Evolutionary conservation across 2,329 filamentous ascomycete genomes (phyloP).

Genomic region (Zasmidium cellare): DNA sequence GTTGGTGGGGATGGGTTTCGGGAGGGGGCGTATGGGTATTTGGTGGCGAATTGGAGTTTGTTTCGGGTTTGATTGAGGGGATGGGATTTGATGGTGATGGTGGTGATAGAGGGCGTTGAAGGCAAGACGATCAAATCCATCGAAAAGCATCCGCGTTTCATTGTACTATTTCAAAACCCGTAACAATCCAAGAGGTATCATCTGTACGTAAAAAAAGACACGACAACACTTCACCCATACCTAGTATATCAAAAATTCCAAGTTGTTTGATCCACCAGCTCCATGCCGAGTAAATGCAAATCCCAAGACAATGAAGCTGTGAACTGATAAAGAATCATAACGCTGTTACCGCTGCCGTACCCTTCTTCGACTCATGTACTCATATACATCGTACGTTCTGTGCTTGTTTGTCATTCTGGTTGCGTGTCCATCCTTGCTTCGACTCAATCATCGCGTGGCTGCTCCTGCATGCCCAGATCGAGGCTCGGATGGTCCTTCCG

Average conservation of each 20-base stretch:
- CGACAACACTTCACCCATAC: background rate
- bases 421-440: background rate
- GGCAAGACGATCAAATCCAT: too few species aligned
- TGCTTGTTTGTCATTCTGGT: background rate
- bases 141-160: too few species aligned
- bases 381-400: slow-evolving; percentile 6
- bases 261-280: slow-evolving; percentile 9
- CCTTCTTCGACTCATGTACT: background rate
- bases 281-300: slow-evolving; percentile 9
- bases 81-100: background rate
- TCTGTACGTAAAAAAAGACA: background rate
- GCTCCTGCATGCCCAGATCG: background rate
- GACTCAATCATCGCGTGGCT: background rate
- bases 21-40: slow-evolving; percentile 43
- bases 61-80: slow-evolving; percentile 19
- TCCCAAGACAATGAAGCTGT: too few species aligned
- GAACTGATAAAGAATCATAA: background rate
- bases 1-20: slow-evolving; percentile 53
- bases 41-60: slow-evolving; percentile 32
- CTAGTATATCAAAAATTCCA: background rate
- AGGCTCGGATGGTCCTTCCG: background rate
- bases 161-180: background rate
- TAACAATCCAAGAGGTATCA: background rate
- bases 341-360: slow-evolving; percentile 3
- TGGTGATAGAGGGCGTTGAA: too few species aligned